Conservation (phyloP, 2,329 filamentous ascomycete genomes). For the Conoideocrella luteorostrata region DNA sequence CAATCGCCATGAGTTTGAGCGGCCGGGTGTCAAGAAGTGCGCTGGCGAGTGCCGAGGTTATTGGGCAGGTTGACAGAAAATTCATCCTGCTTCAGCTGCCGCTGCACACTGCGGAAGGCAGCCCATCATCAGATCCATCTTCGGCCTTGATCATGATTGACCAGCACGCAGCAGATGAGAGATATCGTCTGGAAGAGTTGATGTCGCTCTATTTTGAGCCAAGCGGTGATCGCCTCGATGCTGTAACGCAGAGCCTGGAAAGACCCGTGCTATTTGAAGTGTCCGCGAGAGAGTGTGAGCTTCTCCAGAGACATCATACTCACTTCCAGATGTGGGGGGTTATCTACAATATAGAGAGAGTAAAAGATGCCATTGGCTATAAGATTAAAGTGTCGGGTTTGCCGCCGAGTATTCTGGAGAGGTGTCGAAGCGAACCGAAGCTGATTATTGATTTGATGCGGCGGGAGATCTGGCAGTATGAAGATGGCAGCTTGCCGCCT, state of each 20-base stretch:
- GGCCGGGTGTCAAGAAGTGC: conserved; percentile 55
- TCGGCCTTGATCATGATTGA: conserved; percentile 71
- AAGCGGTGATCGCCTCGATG: conserved; percentile 8
- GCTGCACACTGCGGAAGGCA: conserved; percentile 8
- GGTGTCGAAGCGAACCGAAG: conserved; percentile 66
- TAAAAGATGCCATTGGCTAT: conserved; percentile 26
- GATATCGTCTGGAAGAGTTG: conserved; percentile 70
- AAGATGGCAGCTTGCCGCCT: conserved; percentile 34
- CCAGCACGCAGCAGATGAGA: conserved; percentile 92
- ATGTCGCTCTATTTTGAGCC: conserved; percentile 46
- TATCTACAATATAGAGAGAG: conserved; percentile 42
- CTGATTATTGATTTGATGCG: conserved; percentile 70
- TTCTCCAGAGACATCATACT: conserved; percentile 47
- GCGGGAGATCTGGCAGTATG: conserved; percentile 62
- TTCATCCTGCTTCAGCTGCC: conserved; percentile 69
- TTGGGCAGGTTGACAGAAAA: conserved; percentile 83
- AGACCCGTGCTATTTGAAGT: conserved; percentile 61
- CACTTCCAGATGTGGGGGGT: conserved; percentile 74
- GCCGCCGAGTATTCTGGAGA: conserved; percentile 66
- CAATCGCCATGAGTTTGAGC: conserved; percentile 20
- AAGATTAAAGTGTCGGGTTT: conserved; percentile 43
- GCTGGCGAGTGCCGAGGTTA: conserved; percentile 55
- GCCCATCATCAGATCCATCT: conserved; percentile 14
- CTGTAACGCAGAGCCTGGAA: conserved; percentile 32
- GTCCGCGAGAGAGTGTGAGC: conserved; percentile 48